Base-by-base conservation (phyloP, 768 basidiomycete species). In the Chalciporus chontae region DNA sequence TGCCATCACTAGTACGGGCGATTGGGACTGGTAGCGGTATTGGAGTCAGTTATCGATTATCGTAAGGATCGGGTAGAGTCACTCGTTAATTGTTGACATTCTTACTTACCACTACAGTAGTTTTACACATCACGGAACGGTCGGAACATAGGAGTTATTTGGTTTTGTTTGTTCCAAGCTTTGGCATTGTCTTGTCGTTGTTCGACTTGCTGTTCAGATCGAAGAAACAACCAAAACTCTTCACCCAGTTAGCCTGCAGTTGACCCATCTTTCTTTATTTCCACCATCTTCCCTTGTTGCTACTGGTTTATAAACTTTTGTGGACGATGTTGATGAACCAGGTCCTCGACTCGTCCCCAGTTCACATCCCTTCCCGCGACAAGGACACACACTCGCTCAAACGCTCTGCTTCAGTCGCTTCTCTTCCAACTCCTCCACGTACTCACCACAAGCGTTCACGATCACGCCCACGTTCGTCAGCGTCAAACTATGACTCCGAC, bases 341-440 rank as follows among this genome's bases (percentile, higher is more conserved):
- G 24, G 44, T 71, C 17, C 66, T 71, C 50, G 70, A 71, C 54
- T 69, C 69, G 34, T 70, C 69, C 3, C 58, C 56, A 24, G 42
- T 56, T 40, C 51, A 39, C 4, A 48, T 47, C 61, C 48, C 53
- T 46, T 54, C 46, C 43, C 48, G 37, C 34, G 52, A 51, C 36
- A 44, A 52, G 15, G 51, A 39, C 1, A 43, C 58, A 34, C 73
- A 71, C 36, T 69, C 73, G 14, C 69, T 83, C 42, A 84, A 84
- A 66, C 80, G 83, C 18, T 81, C 81, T 15, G 79, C 83, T 21
- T 86, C 84, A 15, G 73, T 74, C 37, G 79, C 77, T 26, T 82
- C 82, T 4, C 72, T 87, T 19, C 84, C 83, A 32, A 87, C 85
- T 0, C 85, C 84, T 18, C 85, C 85, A 0, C 69, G 79, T 24